Conservation (phyloP, 179 eudicot species). For the Monotropa hypopitys region DNA sequence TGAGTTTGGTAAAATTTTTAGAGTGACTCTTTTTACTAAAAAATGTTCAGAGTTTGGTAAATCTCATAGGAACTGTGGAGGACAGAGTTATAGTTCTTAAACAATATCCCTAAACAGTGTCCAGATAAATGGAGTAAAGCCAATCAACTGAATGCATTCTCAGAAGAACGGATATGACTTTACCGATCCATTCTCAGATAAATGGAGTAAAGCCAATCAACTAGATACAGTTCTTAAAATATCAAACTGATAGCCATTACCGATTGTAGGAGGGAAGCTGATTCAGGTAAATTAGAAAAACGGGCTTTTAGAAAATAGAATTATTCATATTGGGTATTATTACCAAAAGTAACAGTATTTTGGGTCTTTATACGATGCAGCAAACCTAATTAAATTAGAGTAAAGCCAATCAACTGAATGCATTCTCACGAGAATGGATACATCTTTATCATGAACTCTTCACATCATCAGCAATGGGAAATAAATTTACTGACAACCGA, state of each 20-base stretch:
- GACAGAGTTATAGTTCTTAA: too few relatives aligned
- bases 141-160: conserved; percentile 28
- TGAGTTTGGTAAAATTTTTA: too few relatives aligned
- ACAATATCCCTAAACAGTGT: too few relatives aligned
- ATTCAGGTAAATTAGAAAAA: too few relatives aligned
- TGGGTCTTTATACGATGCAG: conserved; percentile 44
- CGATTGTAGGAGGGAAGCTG: too few relatives aligned
- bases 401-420: conserved; percentile 31
- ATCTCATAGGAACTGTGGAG: too few relatives aligned
- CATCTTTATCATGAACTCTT: conserved; percentile 30
- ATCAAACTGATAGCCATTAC: conserved; percentile 23
- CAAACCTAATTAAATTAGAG: conserved; percentile 20
- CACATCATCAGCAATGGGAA: conserved; percentile 67
- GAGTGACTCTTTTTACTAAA: too few relatives aligned
- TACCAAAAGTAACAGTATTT: conserved; percentile 37
- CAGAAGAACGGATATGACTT: conserved; percentile 27
- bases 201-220: conserved; percentile 29
- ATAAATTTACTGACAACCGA: conserved; percentile 70
- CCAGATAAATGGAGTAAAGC: too few relatives aligned
- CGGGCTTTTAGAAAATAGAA: too few relatives aligned
- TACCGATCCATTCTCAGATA: too few relatives aligned
- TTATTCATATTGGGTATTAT: conserved; percentile 31
- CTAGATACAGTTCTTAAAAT: conserved; percentile 30
- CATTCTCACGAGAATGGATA: conserved; percentile 26
- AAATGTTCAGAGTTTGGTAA: too few relatives aligned